A percentile compares a stretch with the other conserved stretches of the same genome.
These are phyloP conservation scores for Xylaria cubensis DNA, from an alignment of 495 filamentous ascomycete species.

Conservation along the genomic window DNA sequence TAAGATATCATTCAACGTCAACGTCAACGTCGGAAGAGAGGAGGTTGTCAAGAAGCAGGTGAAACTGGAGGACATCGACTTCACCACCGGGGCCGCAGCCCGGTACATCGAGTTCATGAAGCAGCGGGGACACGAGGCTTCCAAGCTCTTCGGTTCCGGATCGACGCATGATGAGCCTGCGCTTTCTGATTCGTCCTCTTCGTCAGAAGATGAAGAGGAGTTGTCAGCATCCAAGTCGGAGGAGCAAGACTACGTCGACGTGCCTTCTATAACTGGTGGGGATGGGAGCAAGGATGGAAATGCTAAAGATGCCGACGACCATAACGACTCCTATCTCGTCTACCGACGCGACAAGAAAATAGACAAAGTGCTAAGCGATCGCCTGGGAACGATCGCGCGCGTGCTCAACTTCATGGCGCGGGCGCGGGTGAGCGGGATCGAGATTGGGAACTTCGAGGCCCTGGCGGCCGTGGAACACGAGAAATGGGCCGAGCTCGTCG, in stretches of 20 bases:
- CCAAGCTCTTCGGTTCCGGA: background rate
- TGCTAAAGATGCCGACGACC: background rate
- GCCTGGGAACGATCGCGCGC: background rate
- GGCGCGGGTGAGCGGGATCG: conserved; percentile 6
- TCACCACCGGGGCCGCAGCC: conserved; percentile 1
- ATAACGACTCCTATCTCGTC: background rate
- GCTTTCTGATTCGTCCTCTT: background rate
- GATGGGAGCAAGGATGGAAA: background rate
- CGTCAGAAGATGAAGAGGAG: background rate
- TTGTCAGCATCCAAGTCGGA: no score
- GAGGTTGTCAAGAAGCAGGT: background rate
- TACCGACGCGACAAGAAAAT: background rate
- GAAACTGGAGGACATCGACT: background rate
- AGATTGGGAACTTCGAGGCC: conserved; percentile 8
- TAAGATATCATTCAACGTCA: background rate
- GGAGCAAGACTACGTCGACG: background rate
- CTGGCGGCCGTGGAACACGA: conserved; percentile 14
- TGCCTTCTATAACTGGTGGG: background rate
- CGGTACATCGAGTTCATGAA: conserved; percentile 9
- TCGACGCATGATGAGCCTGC: background rate
- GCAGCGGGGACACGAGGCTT: background rate
- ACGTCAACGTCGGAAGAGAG: no score
- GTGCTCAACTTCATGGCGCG: conserved; percentile 15
- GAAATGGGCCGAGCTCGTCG: conserved; percentile 1
- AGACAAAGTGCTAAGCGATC: background rate